Base-by-base conservation (phyloP, 2,329 filamentous ascomycete species). In the Lithohypha guttulata region DNA sequence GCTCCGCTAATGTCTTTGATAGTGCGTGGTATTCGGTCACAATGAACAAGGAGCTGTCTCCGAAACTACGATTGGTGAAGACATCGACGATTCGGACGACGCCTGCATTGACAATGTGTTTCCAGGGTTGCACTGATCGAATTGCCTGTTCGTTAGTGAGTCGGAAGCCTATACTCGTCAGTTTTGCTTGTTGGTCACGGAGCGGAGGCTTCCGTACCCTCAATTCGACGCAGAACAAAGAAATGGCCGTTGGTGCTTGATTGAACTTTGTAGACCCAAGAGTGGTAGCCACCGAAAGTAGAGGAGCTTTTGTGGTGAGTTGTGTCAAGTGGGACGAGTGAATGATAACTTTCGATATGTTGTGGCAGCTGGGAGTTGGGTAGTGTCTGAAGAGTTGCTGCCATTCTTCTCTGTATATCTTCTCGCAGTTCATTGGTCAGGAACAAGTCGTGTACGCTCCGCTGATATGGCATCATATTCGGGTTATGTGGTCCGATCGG, bases 231-330 rank as follows among this genome's bases (percentile, higher is more conserved):
- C 32, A 98, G 66, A 42, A 81, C 85, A 60, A 93, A 96, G n/a
- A 79, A 77, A 48, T 83, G 79, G 8, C 87, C 91, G 52, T 89
- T 89, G 56, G 91, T 91, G 59, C 75, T 80, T 5, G 85, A 93
- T 17, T 81, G 79, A 6, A 87, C 89, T 64, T 96, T 96, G 66
- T 95, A 98, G 1, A 94, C 76, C 85, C 87, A 96, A 52, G 81
- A 94, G 4, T 81, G 77, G 54, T 85, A 93, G 19, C 86, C 85
- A 19, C 50, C 51, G 60, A 95, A 95, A 11, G 82, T 75, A 9
- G 75, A 72, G 3, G 79, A 74, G 49, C 80, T 85, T 58, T 85
- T 87, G 49, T 86, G 76, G 44, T 84, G 77, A 34, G 73, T 81
- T 6, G 79, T 83, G 59, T 96, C 87, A 29, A 98, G 66, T 3